Percentiles rank a stretch among this genome's conserved stretches.
Evolutionary conservation across 306 rosid species (phyloP).

Genomic region (Casuarina cunninghamiana): DNA sequence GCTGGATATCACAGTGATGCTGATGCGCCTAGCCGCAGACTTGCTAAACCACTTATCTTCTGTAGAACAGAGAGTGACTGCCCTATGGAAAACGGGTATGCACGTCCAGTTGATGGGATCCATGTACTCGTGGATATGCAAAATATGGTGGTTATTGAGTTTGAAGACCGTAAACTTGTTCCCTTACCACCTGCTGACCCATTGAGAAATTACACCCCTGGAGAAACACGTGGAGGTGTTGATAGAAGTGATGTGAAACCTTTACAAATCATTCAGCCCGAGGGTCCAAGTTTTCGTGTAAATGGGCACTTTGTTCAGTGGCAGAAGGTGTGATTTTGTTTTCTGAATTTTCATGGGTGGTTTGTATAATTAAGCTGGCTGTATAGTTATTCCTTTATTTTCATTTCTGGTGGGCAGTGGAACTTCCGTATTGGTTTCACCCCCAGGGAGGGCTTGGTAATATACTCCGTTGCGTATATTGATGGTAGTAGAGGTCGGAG

Average conservation of each 20-base stretch:
- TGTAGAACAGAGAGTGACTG: conserved; percentile 89
- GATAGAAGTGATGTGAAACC: conserved; percentile 84
- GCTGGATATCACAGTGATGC: conserved; percentile 75
- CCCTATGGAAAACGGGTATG: conserved; percentile 86
- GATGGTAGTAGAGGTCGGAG: conserved; percentile 81
- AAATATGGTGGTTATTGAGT: conserved; percentile 76
- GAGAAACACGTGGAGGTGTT: conserved; percentile 80
- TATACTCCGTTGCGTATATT: conserved; percentile 65
- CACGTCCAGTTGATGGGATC: conserved; percentile 86
- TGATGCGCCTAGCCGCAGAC: conserved; percentile 85
- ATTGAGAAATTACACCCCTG: conserved; percentile 66
- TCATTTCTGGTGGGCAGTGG: conserved; percentile 59
- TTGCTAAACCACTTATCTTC: conserved; percentile 77
- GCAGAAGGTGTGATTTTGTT: conserved; percentile 58
- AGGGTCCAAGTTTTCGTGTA: conserved; percentile 84
- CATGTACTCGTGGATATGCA: conserved; percentile 86
- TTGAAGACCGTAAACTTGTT: conserved; percentile 75
- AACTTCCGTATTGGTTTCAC: conserved; percentile 81
- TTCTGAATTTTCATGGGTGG: conserved; percentile 9
- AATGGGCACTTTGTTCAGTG: conserved; percentile 72
- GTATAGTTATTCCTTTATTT: conserved; percentile 8
- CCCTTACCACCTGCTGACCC: conserved; percentile 88
- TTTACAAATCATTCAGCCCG: conserved; percentile 70
- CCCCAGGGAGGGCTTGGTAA: conserved; percentile 70
- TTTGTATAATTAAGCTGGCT: conserved; percentile 12